Evolutionary conservation across 257 asterid species (phyloP), one percentile per base, ranked within the genome.

Genomic region (Ajuga chamaepitys): DNA sequence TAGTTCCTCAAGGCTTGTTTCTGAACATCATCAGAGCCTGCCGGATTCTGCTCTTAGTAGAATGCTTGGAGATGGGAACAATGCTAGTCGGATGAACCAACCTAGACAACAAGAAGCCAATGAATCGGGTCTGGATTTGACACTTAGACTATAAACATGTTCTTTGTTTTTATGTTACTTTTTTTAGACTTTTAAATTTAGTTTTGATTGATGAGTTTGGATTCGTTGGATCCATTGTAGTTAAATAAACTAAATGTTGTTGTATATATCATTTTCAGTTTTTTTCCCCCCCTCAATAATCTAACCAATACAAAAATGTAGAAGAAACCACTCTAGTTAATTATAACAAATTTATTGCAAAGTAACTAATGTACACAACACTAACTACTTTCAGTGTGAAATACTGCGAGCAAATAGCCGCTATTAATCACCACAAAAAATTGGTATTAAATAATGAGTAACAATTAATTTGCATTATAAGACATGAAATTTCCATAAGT

Each of bases 71-170:
- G n/a, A n/a, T n/a, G n/a, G n/a, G n/a, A n/a, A n/a, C n/a, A n/a
- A n/a, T n/a, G n/a, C n/a, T n/a, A n/a, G n/a, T n/a, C n/a, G n/a
- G n/a, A n/a, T n/a, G n/a, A n/a, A n/a, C 41, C 26, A 26, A 4
- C 37, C 38, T 0, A 63, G 30, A n/a, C 9, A 54, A 6, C 35
- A 24, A 1, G 16, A 9, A 30, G 37, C 7, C 4, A 64, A 62
- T 17, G 70, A 45, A 24, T 44, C 78, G 0, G 70, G 62, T 54
- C 38, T 74, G 1, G 79, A 75, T 75, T 58, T 75, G 30, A 56
- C 75, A 2, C 75, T 75, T 1, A 69, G 58, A 65, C 22, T 74
- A 42, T 54, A 40, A 64, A 54, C 7, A 3, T 13, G n/a, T 0
- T 32, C 24, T 3, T 9, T 13, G 41, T 66, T 21, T 66, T 21